Conservation (phyloP, 1,284 basidiomycete species). For the Rhodotorula sp. region DNA sequence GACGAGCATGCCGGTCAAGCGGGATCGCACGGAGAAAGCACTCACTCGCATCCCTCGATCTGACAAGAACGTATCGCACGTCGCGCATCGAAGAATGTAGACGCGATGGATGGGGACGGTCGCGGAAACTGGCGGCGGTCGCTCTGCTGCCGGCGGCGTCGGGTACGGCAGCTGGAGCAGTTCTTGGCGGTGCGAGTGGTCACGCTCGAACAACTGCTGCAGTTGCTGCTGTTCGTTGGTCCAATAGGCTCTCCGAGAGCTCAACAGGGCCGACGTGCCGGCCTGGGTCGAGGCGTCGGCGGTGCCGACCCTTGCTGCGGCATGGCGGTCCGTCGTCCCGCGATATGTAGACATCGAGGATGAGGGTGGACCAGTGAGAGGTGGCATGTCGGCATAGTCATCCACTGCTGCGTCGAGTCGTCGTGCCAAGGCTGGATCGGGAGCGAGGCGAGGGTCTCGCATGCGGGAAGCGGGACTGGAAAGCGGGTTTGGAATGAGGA, state of each 20-base stretch:
- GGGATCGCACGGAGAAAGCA: slow-evolving; percentile 15
- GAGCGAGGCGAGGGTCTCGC: slow-evolving; percentile 9
- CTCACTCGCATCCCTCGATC: slow-evolving; percentile 79
- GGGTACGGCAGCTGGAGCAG: background rate
- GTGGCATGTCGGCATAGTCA: background rate
- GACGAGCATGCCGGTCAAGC: no score
- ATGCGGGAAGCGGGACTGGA: slow-evolving; percentile 3
- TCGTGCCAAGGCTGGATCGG: background rate
- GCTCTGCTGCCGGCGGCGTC: background rate
- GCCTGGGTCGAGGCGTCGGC: background rate
- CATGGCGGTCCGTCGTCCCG: background rate
- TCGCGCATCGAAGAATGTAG: slow-evolving; percentile 73
- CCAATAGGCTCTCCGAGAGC: background rate
- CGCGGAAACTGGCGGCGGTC: background rate
- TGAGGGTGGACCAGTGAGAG: background rate
- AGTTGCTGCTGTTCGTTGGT: background rate
- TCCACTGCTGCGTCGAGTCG: background rate
- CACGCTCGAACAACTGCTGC: background rate
- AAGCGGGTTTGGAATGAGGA: no score
- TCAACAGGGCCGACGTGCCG: background rate
- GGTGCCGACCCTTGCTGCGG: background rate
- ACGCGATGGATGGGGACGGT: slow-evolving; percentile 56
- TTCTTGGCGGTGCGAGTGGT: background rate
- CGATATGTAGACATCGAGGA: background rate
- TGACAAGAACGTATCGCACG: slow-evolving; percentile 70